Evolutionary conservation across 345 rosid genomes (phyloP).

Genomic region (Gossypium australe): DNA sequence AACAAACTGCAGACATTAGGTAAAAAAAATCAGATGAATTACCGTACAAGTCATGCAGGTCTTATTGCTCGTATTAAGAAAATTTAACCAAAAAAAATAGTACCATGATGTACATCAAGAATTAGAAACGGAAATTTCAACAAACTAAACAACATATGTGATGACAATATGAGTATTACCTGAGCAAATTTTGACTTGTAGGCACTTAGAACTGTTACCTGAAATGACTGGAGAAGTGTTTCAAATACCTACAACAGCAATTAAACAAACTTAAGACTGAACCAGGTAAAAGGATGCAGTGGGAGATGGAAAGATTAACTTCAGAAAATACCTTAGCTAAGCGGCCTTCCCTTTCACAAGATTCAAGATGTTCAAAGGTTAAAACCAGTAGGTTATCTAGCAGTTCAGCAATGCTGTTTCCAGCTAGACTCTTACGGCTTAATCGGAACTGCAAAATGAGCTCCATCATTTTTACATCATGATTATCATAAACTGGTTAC

Average conservation of each 20-base stretch:
- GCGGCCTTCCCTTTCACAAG: slow-evolving; percentile 51
- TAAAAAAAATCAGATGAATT: background rate
- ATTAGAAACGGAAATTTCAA: background rate
- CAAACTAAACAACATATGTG: background rate
- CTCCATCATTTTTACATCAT: background rate
- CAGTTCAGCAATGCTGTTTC: slow-evolving; percentile 47
- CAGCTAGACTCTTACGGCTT: slow-evolving; percentile 37
- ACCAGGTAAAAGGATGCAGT: background rate
- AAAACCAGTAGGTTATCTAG: slow-evolving; percentile 71
- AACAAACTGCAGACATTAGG: slow-evolving; percentile 58
- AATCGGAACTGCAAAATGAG: slow-evolving; percentile 44
- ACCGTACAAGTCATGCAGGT: background rate
- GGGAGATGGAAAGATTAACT: background rate
- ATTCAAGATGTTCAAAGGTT: slow-evolving; percentile 77
- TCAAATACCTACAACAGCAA: slow-evolving; percentile 55
- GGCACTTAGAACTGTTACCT: slow-evolving; percentile 46
- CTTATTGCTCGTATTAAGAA: background rate
- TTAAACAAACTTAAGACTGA: slow-evolving; percentile 5
- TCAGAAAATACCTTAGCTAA: slow-evolving; percentile 52
- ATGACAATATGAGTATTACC: slow-evolving; percentile 32
- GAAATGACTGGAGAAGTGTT: slow-evolving; percentile 63
- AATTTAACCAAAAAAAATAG: background rate
- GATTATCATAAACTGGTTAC: background rate
- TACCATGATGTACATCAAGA: background rate
- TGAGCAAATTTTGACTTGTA: slow-evolving; percentile 85